A percentile compares a stretch with the other conserved stretches of the same genome.
Conservation (phyloP, 192 early-diverging fungal genomes). For the Mortierella antarctica region DNA sequence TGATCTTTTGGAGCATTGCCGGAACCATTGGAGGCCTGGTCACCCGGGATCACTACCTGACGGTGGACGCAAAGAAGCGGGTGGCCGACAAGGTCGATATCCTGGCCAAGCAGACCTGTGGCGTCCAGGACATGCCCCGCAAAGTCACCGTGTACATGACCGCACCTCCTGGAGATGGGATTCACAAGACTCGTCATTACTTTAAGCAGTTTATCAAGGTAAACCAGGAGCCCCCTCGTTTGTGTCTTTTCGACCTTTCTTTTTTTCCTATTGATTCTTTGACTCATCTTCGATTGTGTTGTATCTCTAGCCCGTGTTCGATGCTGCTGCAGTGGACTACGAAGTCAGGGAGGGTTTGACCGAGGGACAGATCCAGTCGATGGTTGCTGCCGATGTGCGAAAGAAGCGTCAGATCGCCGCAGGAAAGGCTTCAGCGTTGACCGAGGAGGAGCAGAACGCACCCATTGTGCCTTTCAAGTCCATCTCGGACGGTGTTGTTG, state of each 20-base stretch:
- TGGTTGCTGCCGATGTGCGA: slow-evolving; percentile 53
- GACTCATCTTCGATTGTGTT: not conserved
- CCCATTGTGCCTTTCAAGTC: slow-evolving; percentile 37
- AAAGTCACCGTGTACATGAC: slow-evolving; percentile 57
- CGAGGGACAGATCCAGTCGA: slow-evolving; percentile 52
- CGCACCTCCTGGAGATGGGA: slow-evolving; percentile 54
- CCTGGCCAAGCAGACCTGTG: slow-evolving; percentile 46
- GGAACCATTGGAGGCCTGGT: slow-evolving; percentile 42
- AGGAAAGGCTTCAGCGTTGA: slow-evolving; percentile 19
- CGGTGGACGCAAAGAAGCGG: slow-evolving; percentile 39
- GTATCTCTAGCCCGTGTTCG: slow-evolving; percentile 53
- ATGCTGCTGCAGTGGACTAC: slow-evolving; percentile 58
- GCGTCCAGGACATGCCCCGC: slow-evolving; percentile 54
- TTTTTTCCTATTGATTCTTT: not conserved
- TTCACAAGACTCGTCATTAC: slow-evolving; percentile 57
- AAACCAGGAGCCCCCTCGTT: not conserved
- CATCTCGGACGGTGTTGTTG: slow-evolving; percentile 45
- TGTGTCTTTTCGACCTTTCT: not conserved
- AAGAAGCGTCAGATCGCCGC: slow-evolving; percentile 46
- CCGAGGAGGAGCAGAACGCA: slow-evolving; percentile 21
- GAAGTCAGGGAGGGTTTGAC: slow-evolving; percentile 50
- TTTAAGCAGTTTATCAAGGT: slow-evolving; percentile 58
- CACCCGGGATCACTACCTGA: slow-evolving; percentile 53
- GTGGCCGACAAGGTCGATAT: slow-evolving; percentile 52
- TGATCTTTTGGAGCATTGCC: slow-evolving; percentile 49